phyloP scores from a whole-genome alignment of 2,329 filamentous ascomycete genomes.

The Pestalotiopsis sp. region DNA sequence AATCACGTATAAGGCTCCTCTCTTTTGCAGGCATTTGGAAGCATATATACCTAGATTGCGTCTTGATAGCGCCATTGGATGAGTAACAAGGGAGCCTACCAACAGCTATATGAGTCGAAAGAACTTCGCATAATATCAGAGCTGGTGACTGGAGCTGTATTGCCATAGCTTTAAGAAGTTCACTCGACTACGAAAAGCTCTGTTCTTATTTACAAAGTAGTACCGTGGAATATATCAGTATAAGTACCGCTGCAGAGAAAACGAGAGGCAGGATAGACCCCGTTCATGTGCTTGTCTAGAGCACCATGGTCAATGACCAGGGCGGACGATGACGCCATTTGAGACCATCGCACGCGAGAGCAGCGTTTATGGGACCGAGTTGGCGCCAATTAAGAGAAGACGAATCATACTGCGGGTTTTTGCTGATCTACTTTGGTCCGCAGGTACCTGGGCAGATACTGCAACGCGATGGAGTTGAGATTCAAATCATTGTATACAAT shows the following conservation, averaged over 20 bases:
- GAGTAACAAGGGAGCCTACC: not conserved
- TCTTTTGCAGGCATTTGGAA: not conserved
- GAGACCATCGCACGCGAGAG: not conserved
- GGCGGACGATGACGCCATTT: constrained; percentile 1
- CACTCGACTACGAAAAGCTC: no score
- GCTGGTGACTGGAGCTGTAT: no score
- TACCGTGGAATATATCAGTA: no score
- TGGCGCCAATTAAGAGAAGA: no score
- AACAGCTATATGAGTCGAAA: no score
- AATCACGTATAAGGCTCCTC: not conserved
- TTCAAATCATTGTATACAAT: not conserved
- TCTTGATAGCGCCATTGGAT: not conserved
- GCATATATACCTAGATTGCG: not conserved
- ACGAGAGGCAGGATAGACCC: not conserved
- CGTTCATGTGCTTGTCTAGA: not conserved
- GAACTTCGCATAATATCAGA: no score
- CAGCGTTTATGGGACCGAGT: not conserved
- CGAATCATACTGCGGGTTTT: no score
- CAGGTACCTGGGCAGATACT: no score
- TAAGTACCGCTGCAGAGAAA: no score
- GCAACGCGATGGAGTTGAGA: not conserved
- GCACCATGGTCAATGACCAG: not conserved
- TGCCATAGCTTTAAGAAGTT: no score
- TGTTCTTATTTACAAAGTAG: no score
- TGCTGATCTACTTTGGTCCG: no score